These are phyloP conservation scores for Glycine latifolia DNA, from an alignment of 306 rosid genomes.

Conservation along the genomic window DNA sequence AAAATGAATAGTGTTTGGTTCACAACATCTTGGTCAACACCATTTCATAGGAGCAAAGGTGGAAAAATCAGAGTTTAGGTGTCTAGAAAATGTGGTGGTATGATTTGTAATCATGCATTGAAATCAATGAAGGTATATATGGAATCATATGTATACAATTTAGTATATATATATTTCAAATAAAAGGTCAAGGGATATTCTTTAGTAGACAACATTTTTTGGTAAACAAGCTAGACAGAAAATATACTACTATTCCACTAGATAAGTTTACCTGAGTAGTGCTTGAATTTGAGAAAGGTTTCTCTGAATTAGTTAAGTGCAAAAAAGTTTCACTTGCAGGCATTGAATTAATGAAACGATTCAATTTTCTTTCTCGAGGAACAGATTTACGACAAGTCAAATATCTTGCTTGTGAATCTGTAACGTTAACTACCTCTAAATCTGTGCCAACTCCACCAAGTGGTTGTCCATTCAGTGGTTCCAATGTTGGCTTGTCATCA, in stretches of 20 bases:
- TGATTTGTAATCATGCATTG: neutral
- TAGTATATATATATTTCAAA: neutral
- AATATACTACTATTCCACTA: neutral
- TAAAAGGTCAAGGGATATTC: neutral
- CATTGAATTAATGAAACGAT: neutral
- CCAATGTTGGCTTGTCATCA: constrained; percentile 8
- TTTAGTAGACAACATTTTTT: neutral
- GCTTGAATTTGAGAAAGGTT: constrained; percentile 11
- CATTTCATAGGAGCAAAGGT: neutral
- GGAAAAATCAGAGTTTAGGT: neutral
- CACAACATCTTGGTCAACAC: neutral
- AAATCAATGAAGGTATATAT: neutral
- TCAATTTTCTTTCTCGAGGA: constrained; percentile 20
- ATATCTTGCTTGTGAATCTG: constrained; percentile 23
- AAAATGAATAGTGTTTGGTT: neutral
- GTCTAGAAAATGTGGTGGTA: neutral
- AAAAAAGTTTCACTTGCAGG: neutral
- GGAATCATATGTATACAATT: neutral
- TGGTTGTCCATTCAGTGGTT: neutral
- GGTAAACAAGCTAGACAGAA: neutral
- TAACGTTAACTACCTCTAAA: neutral
- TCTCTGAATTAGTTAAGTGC: neutral
- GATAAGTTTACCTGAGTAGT: constrained; percentile 26
- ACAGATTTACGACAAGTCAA: neutral
- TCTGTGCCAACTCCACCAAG: neutral